Conservation (phyloP, 257 asterid species). For the Osmanthus fragrans region DNA sequence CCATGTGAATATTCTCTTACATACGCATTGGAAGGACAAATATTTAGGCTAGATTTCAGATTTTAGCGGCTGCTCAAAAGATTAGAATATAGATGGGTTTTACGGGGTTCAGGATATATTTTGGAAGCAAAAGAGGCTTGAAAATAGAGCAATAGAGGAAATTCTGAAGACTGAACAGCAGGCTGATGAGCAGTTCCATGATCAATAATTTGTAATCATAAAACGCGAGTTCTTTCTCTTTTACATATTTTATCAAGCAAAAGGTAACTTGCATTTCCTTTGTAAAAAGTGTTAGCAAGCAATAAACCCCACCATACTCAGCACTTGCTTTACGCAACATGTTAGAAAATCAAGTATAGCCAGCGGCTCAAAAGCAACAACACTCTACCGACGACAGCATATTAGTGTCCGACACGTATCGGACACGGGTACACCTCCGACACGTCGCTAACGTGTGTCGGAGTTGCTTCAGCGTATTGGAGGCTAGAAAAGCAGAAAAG, state of each 20-base stretch:
- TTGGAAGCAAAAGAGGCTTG: neutral
- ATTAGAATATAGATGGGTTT: neutral
- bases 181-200: neutral
- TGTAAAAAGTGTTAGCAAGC: neutral
- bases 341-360: neutral
- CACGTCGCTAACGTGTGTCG: too few species aligned
- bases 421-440: too few species aligned
- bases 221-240: neutral
- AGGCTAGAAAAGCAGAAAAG: too few species aligned
- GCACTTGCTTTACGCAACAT: neutral
- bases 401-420: too few species aligned
- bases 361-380: too few species aligned
- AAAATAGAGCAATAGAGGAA: neutral
- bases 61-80: neutral
- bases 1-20: neutral
- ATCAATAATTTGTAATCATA: neutral
- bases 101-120: neutral
- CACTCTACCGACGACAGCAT: too few species aligned
- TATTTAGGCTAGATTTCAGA: neutral
- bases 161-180: neutral
- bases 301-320: neutral
- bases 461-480: too few species aligned
- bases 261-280: neutral
- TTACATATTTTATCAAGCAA: slow-evolving; percentile 8
- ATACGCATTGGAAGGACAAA: neutral